Evolutionary conservation across 1,139 yeast genomes (phyloP), one percentile per base, ranked within the genome.

Genomic region (Pichia norvegensis): DNA sequence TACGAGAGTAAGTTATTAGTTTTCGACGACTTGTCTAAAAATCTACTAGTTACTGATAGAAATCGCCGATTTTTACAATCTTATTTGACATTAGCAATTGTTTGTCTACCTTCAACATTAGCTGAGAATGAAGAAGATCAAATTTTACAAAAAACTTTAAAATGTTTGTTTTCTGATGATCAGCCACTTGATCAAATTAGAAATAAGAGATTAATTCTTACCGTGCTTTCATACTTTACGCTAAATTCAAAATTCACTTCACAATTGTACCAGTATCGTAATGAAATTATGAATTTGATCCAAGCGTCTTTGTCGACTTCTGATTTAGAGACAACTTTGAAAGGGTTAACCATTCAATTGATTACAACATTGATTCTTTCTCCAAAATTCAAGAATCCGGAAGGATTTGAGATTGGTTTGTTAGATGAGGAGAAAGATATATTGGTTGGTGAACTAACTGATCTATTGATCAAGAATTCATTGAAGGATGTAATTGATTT

Each of bases 271-370:
- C 53, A 59, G 1, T 74, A 67, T 59, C 84, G 85, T 56, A 95
- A 87, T 55, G 78, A 78, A 42, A 66, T 88, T 19, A 66, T 86
- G 37, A 76, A 81, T 46, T 69, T 81, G 43, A 63, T 85, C 53
- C 83, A 78, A 59, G 70, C 85, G 4, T 69, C 88, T 45, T 78
- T 81, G 62, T 73, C 82, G 0, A 72, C 86, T 0, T 79, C 95
- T 0, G 71, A 71, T 44, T 65, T 76, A 33, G 95, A 85, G 55
- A 79, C 79, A 23, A 75, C 87, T 0, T 69, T 88, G 45, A 75
- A 88, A 56, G 73, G 83, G 38, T 67, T 82, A 42, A 76, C 90
- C 1, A 69, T 85, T 33, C 77, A 77, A 43, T 86, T 84, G 45
- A 70, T 88, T 47, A 69, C 78, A 1, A 76, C 77, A 48, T 58